phyloP scores from a whole-genome alignment of 2,329 filamentous ascomycete species.

The Penicillium griseofulvum region DNA sequence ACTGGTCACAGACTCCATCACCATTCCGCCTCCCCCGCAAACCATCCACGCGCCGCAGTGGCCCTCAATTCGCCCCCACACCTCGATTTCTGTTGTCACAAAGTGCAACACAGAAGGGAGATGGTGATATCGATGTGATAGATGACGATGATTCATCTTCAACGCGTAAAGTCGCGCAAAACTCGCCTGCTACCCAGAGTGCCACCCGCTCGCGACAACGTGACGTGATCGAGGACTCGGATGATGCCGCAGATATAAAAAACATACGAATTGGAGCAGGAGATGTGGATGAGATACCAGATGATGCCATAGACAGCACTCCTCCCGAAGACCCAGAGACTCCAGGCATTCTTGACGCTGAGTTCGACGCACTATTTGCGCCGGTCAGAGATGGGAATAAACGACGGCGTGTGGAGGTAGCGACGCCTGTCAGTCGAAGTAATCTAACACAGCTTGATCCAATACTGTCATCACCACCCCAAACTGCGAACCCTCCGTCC shows the following conservation, averaged over 20 bases:
- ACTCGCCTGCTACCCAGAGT: slow-evolving; percentile 4
- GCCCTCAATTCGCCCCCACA: slow-evolving; percentile 34
- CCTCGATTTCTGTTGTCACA: slow-evolving; percentile 35
- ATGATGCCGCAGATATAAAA: slow-evolving; percentile 14
- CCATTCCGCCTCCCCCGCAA: slow-evolving; percentile 29
- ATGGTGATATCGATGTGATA: slow-evolving; percentile 18
- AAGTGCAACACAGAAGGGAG: slow-evolving; percentile 6
- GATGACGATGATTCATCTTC: slow-evolving; percentile 21
- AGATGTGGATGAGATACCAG: not conserved
- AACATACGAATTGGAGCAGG: not conserved
- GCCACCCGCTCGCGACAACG: slow-evolving; percentile 11
- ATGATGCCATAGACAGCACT: slow-evolving; percentile 19
- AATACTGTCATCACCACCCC: slow-evolving; percentile 23
- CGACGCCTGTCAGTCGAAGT: not conserved
- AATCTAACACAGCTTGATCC: slow-evolving; percentile 4
- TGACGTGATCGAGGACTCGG: slow-evolving; percentile 31
- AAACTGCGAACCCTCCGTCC: slow-evolving; percentile 1
- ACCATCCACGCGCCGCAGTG: slow-evolving; percentile 24
- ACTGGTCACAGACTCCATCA: slow-evolving; percentile 23
- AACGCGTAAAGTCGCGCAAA: slow-evolving; percentile 8
- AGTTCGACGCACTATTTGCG: slow-evolving; percentile 34
- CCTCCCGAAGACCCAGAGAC: slow-evolving; percentile 10
- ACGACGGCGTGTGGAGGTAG: slow-evolving; percentile 29
- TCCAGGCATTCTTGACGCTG: slow-evolving; percentile 17
- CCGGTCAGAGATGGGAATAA: slow-evolving; percentile 29